phyloP scores from a whole-genome alignment of 2,329 filamentous ascomycete genomes.

The Albophoma yamanashiensis region DNA sequence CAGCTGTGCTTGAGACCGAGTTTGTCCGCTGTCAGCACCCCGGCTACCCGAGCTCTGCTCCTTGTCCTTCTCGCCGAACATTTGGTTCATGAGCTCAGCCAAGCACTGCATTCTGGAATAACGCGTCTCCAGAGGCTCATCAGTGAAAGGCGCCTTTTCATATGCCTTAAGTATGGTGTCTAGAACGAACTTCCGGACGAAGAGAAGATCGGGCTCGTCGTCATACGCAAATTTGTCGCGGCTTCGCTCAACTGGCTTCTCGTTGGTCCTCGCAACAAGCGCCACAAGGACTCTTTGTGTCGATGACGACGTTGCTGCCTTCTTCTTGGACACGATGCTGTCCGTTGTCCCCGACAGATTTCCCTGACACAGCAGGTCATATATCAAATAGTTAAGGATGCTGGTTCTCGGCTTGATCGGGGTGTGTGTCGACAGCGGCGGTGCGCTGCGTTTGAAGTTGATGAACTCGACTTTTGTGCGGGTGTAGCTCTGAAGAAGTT shows the following conservation, averaged over 20 bases:
- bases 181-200: slow-evolving; percentile 88
- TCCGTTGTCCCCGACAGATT: slow-evolving; percentile 59
- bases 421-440: slow-evolving; percentile 71
- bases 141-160: slow-evolving; percentile 71
- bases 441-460: slow-evolving; percentile 91
- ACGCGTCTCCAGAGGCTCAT: slow-evolving; percentile 71
- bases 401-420: slow-evolving; percentile 90
- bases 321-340: slow-evolving; percentile 72
- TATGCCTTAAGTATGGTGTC: slow-evolving; percentile 89
- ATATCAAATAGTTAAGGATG: slow-evolving; percentile 87
- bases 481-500: slow-evolving; percentile 86
- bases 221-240: slow-evolving; percentile 55
- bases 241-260: slow-evolving; percentile 51
- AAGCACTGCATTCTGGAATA: slow-evolving; percentile 82
- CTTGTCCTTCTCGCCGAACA: slow-evolving; percentile 73
- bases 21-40: slow-evolving; percentile 26
- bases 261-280: slow-evolving; percentile 77
- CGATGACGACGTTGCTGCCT: slow-evolving; percentile 70
- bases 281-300: slow-evolving; percentile 81
- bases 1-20: slow-evolving; percentile 67
- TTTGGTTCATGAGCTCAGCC: slow-evolving; percentile 84
- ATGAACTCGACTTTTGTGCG: slow-evolving; percentile 97
- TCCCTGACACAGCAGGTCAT: slow-evolving; percentile 56
- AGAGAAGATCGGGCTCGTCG: slow-evolving; percentile 74
- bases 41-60: slow-evolving; percentile 34